These are phyloP conservation scores for Globisporangium splendens DNA, from an alignment of 352 stramenopile genomes.

Conservation along the genomic window DNA sequence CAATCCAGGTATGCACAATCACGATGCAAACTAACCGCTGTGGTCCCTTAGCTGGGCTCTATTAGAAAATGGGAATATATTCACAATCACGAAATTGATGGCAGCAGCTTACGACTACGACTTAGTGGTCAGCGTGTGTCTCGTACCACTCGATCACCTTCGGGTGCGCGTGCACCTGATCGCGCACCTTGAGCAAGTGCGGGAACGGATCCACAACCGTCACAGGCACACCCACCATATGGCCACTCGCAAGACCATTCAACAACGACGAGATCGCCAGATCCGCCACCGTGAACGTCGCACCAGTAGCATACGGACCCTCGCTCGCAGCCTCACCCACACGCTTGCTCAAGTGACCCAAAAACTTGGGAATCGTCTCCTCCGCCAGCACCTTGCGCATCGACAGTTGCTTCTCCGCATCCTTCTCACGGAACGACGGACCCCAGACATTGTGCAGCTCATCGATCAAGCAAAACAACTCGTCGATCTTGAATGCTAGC, in stretches of 20 bases:
- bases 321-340: constrained; percentile 4
- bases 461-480: constrained; percentile 38
- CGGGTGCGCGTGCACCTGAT: constrained; percentile 24
- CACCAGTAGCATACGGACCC: constrained; percentile 10
- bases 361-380: constrained; percentile 35
- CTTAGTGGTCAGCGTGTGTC: constrained; percentile 9
- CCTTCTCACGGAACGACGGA: constrained; percentile 29
- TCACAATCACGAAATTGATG: no score
- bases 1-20: no score
- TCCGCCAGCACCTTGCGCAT: constrained; percentile 21
- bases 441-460: constrained; percentile 35
- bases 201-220: constrained; percentile 20
- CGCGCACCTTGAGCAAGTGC: constrained; percentile 22
- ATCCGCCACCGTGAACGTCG: constrained; percentile 26
- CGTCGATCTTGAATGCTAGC: constrained; percentile 29
- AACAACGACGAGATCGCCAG: constrained; percentile 25
- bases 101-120: neutral
- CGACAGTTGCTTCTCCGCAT: constrained; percentile 22
- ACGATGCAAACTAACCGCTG: no score
- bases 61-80: no score
- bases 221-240: constrained; percentile 22
- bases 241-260: constrained; percentile 19
- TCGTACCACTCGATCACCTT: constrained; percentile 36
- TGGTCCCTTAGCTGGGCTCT: no score
- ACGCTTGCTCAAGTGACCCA: constrained; percentile 35